Base-by-base conservation (phyloP, 345 rosid species). In the Lepidium didymum region DNA sequence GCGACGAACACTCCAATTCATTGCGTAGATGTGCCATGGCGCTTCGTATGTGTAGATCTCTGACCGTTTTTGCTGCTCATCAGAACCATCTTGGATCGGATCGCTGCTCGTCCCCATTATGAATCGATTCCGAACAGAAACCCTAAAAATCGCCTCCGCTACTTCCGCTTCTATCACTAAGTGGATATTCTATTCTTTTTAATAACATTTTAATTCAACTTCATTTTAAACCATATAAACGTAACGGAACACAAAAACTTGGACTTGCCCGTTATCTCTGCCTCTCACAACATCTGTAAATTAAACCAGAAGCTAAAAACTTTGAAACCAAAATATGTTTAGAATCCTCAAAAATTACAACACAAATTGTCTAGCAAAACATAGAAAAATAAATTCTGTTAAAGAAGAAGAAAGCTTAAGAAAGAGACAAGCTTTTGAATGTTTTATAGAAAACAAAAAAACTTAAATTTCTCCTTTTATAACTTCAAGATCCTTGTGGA, bases 1-100 rank as follows among this genome's bases (percentile, higher is more conserved):
- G 13, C 96, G 94, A 66, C 98, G 97, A 72, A 93, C 98, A 69
- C 97, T 90, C 97, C 98, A 93, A 77, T 93, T 93, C 98, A 93
- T 93, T 47, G 98, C 97, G 83, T 90, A 93, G 75, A 93, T 86
- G 79, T 86, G 92, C 98, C 98, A 93, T 1, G 97, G 96, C 0
- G 98, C 96, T 69, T 90, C 95, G 80, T 90, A 93, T 13, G 97
- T 90, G 83, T 90, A 93, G 80, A 93, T 93, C 87, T 93, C 98
- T 21, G 97, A 87, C 12, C 96, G 79, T 47, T 90, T 93, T 73
- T 93, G 97, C 70, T 92, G 96, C 84, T 93, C 97, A 56, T 90
- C 97, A 54, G 92, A 87, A 29, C 83, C 96, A 50, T 88, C 94
- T 15, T 82, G 86, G 52, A 80, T 85, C 25, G 85, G 92, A 25